Base-by-base conservation (phyloP, 257 asterid genomes). In the Haberlea rhodopensis region DNA sequence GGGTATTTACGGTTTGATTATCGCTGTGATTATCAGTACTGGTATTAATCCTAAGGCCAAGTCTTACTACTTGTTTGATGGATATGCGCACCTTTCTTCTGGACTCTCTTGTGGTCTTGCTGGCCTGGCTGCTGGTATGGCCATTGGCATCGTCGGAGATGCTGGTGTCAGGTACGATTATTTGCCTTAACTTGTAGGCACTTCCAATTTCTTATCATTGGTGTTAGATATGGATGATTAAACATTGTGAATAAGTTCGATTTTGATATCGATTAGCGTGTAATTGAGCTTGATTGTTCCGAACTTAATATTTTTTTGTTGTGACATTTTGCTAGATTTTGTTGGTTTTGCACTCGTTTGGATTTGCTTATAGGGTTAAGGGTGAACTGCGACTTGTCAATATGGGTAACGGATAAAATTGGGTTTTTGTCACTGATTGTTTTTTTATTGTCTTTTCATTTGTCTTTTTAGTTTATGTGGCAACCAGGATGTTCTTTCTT, bases 31-130 rank as follows among this genome's bases (percentile, higher is more conserved):
- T 15, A 43, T 43, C 2, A 43, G 51, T 43, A 43, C 51, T 5
- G 51, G 51, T 43, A 43, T 43, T 15, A 43, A 43, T 2, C 51
- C 51, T 43, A 43, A 43, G 51, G 51, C 51, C 20, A 43, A 43
- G 51, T 43, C 51, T 4, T 43, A 43, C 51, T 43, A 43, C 51
- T 16, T 43, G 51, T 43, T 43, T 43, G 51, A 43, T 43, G 51
- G 51, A 43, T 43, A 43, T 43, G 51, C 51, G 20, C 51, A 43
- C 51, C 51, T 43, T 16, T 43, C 51, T 43, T 43, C 51, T 16
- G 51, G 51, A 43, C 51, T 43, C 51, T 43, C 51, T 43, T 43
- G 51, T 43, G 51, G 51, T 15, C 51, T 43, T 43, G 51, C 51
- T 43, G 51, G 51, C 7, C 20, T 43, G 20, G 51, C 51, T 43